Conservation (phyloP, 2,329 filamentous ascomycete species). For the Xylariomycetidae sp. region DNA sequence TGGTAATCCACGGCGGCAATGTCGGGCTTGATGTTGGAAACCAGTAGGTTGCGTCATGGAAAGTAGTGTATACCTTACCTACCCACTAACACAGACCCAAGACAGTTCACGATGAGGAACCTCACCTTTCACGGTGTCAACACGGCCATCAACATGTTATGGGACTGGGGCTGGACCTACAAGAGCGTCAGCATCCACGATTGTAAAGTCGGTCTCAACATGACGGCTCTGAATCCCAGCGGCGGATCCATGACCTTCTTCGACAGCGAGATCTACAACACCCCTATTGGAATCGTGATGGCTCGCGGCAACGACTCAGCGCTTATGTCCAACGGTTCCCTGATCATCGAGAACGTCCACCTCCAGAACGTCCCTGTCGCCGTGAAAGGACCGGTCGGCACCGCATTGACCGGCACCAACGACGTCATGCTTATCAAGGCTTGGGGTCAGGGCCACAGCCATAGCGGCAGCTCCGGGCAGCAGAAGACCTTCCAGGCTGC, state of each 20-base stretch:
- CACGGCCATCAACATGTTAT: constrained; percentile 64
- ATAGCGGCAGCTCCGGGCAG: constrained; percentile 38
- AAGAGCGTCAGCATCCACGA: constrained; percentile 59
- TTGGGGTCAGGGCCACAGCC: constrained; percentile 62
- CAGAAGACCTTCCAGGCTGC: constrained; percentile 41
- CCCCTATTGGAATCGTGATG: constrained; percentile 61
- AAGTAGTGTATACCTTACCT: background rate
- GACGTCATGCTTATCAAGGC: constrained; percentile 40
- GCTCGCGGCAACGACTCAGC: constrained; percentile 33
- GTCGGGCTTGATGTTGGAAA: constrained; percentile 56
- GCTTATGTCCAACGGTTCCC: constrained; percentile 33
- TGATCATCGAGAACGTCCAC: constrained; percentile 42
- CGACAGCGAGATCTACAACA: constrained; percentile 65
- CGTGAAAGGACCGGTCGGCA: constrained; percentile 40
- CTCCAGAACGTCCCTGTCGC: constrained; percentile 33
- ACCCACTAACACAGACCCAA: constrained; percentile 48
- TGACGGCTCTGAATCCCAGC: constrained; percentile 29
- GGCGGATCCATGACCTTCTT: constrained; percentile 68
- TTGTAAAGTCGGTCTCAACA: constrained; percentile 60
- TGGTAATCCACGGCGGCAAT: constrained; percentile 66
- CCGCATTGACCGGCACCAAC: constrained; percentile 49
- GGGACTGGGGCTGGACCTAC: constrained; percentile 74
- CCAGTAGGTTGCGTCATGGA: constrained; percentile 20
- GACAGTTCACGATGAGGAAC: constrained; percentile 65
- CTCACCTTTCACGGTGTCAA: constrained; percentile 58